phyloP scores from a whole-genome alignment of 2,329 filamentous ascomycete genomes.

The Elsinoe fawcettii region DNA sequence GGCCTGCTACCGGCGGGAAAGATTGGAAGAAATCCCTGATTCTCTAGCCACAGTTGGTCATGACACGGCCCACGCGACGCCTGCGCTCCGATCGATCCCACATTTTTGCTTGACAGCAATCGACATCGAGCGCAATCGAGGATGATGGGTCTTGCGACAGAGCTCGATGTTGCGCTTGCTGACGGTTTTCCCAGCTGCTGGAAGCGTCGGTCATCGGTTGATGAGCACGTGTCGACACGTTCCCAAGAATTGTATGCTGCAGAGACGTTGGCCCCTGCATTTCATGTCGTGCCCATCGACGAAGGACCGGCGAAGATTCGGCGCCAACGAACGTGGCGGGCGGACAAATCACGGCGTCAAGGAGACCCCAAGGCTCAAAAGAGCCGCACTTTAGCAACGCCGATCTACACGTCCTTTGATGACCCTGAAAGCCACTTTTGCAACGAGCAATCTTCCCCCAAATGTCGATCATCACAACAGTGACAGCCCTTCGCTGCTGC shows the following conservation, averaged over 20 bases:
- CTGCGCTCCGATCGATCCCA: neutral
- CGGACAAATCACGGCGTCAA: no score
- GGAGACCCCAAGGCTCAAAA: neutral
- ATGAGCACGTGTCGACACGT: no score
- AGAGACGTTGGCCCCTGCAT: neutral
- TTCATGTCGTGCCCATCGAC: no score
- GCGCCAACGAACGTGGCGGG: neutral
- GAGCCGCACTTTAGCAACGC: neutral
- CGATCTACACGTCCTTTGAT: neutral
- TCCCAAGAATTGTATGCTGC: no score
- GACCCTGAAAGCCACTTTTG: neutral
- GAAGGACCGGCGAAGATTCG: neutral
- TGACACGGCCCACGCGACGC: neutral
- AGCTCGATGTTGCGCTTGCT: neutral
- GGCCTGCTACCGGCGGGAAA: neutral
- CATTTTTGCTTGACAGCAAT: neutral
- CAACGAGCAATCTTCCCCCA: no score
- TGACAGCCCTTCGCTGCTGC: no score
- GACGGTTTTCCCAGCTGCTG: neutral
- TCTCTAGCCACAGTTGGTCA: neutral
- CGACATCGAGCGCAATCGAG: neutral
- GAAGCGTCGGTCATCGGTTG: neutral
- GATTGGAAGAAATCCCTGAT: neutral
- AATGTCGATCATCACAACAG: no score
- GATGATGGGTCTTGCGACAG: neutral